phyloP scores from a whole-genome alignment of 345 rosid species.

The Isatis tinctoria region DNA sequence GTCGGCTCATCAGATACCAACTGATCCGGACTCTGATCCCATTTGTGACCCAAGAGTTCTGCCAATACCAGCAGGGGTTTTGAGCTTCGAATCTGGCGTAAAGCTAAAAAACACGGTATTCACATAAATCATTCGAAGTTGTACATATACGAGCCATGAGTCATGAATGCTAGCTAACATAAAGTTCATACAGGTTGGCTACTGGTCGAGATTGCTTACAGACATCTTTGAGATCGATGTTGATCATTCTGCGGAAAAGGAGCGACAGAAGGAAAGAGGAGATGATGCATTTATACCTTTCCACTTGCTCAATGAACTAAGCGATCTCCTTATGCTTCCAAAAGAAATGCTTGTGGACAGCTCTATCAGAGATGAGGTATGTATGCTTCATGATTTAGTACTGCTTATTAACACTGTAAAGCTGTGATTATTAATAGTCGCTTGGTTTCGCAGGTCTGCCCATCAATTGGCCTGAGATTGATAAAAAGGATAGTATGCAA shows the following conservation, averaged over 20 bases:
- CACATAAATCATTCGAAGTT: background rate
- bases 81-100: conserved; percentile 98
- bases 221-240: conserved; percentile 59
- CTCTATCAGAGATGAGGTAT: conserved; percentile 68
- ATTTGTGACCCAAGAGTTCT: conserved; percentile 78
- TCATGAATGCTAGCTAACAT: background rate
- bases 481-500: conserved; percentile 84
- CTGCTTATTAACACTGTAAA: background rate
- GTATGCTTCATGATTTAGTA: conserved; percentile 14
- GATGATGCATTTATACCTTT: conserved; percentile 48
- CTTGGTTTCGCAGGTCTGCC: conserved; percentile 60
- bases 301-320: conserved; percentile 64
- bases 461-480: conserved; percentile 65
- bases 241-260: conserved; percentile 43
- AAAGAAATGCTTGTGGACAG: conserved; percentile 85
- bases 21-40: conserved; percentile 87
- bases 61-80: conserved; percentile 93
- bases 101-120: conserved; percentile 87
- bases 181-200: conserved; percentile 60
- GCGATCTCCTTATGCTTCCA: conserved; percentile 97
- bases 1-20: conserved; percentile 86
- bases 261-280: conserved; percentile 31
- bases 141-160: background rate
- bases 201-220: conserved; percentile 83
- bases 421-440: background rate